A percentile compares a stretch with the other conserved stretches of the same genome.
Conservation (phyloP, 129 eudicot genomes). For the Pittosporum tobira region DNA sequence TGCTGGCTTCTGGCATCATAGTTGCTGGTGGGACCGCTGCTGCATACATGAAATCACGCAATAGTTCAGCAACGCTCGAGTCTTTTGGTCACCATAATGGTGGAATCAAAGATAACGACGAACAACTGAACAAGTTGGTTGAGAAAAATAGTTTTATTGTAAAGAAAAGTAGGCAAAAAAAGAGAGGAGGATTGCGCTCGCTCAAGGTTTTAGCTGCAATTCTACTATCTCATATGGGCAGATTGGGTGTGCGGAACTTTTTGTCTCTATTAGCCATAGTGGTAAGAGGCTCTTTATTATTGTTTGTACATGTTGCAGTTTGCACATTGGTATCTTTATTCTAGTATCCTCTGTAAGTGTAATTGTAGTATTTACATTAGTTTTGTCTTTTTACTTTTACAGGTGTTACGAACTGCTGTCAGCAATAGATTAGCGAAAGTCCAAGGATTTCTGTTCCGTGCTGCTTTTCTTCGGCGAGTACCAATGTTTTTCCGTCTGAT, state of each 20-base stretch:
- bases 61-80: constrained; percentile 29
- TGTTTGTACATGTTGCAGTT: constrained; percentile 7
- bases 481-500: constrained; percentile 83
- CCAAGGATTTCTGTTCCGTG: constrained; percentile 94
- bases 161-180: constrained; percentile 73
- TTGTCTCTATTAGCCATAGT: constrained; percentile 73
- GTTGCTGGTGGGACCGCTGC: constrained; percentile 96
- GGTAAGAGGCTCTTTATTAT: constrained; percentile 44
- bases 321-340: constrained; percentile 1
- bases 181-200: constrained; percentile 74
- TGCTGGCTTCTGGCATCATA: constrained; percentile 69
- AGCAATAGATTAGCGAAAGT: constrained; percentile 99
- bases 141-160: constrained; percentile 34
- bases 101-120: constrained; percentile 39
- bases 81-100: constrained; percentile 47
- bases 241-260: constrained; percentile 65
- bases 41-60: constrained; percentile 72
- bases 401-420: constrained; percentile 90
- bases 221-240: constrained; percentile 87
- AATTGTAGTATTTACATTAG: constrained; percentile 8
- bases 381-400: constrained; percentile 25
- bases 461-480: constrained; percentile 98
- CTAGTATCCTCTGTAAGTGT: background rate
- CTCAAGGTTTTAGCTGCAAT: constrained; percentile 90
- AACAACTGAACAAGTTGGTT: constrained; percentile 24